Conservation (phyloP, 768 basidiomycete genomes). For the Baorangia bicolor region DNA sequence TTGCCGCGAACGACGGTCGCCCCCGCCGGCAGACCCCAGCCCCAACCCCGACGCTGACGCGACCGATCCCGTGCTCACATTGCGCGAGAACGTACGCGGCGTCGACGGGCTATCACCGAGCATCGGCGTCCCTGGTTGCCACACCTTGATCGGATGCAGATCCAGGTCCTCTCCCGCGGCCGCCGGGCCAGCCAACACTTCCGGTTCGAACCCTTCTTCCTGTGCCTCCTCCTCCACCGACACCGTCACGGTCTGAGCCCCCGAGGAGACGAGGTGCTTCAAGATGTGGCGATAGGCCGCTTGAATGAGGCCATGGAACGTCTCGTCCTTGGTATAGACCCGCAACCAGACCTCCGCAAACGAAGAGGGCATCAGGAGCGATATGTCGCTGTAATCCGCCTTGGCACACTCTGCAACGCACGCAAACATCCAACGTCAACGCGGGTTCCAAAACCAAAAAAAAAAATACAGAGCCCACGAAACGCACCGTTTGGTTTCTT, state of each 20-base stretch:
- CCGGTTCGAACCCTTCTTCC: constrained; percentile 19
- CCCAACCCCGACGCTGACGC: neutral
- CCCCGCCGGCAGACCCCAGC: no score
- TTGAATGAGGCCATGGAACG: constrained; percentile 62
- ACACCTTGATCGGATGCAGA: constrained; percentile 28
- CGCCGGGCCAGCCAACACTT: neutral
- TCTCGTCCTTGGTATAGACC: constrained; percentile 63
- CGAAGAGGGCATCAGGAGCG: constrained; percentile 57
- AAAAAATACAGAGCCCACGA: neutral
- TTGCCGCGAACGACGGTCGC: constrained; percentile 15
- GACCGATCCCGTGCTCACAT: constrained; percentile 11
- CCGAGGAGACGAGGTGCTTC: constrained; percentile 15
- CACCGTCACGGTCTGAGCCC: neutral
- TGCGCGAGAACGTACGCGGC: constrained; percentile 29
- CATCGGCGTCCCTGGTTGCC: neutral
- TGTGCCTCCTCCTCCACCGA: neutral
- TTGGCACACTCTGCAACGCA: constrained; percentile 38
- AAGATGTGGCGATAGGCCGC: constrained; percentile 57
- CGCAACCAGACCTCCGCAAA: constrained; percentile 72
- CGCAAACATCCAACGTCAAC: neutral
- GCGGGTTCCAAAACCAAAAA: neutral
- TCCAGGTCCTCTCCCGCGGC: constrained; percentile 5
- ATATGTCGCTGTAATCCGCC: constrained; percentile 58
- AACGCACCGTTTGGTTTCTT: constrained; percentile 52
- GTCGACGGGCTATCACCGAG: constrained; percentile 21